Conservation (phyloP, 306 rosid species). For the Myrica gale region DNA sequence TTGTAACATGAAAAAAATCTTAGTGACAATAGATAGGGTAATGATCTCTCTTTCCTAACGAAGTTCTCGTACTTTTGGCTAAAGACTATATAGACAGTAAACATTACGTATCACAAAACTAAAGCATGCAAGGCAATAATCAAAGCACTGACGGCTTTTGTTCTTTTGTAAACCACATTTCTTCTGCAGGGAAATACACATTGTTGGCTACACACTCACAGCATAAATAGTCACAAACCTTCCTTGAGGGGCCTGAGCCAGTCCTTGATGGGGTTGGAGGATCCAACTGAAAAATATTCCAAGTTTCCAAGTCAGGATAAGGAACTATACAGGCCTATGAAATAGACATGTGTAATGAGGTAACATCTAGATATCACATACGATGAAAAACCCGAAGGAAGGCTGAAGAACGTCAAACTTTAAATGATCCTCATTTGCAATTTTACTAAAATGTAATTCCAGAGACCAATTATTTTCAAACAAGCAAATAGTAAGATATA, state of each 20-base stretch:
- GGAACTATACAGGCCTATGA: conserved; percentile 14
- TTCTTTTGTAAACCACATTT: neutral
- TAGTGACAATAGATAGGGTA: no score
- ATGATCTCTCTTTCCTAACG: neutral
- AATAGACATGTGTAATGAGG: conserved; percentile 20
- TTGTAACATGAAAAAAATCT: neutral
- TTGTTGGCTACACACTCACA: conserved; percentile 4
- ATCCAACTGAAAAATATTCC: conserved; percentile 57
- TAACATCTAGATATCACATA: conserved; percentile 4
- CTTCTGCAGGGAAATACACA: neutral
- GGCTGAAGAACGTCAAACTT: conserved; percentile 11
- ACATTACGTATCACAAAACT: neutral
- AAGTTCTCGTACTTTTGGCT: neutral
- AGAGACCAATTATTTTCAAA: neutral
- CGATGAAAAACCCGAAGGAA: neutral
- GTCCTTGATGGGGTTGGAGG: conserved; percentile 71
- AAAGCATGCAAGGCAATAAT: neutral
- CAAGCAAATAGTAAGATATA: neutral
- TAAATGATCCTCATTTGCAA: neutral
- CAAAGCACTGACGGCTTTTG: neutral
- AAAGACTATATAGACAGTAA: neutral
- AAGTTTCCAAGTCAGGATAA: conserved; percentile 19
- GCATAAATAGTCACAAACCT: conserved; percentile 52
- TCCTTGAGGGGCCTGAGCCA: conserved; percentile 85
- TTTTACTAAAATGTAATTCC: conserved; percentile 6